phyloP scores from a whole-genome alignment of 495 filamentous ascomycete genomes.

The Penicillium cataractarum region DNA sequence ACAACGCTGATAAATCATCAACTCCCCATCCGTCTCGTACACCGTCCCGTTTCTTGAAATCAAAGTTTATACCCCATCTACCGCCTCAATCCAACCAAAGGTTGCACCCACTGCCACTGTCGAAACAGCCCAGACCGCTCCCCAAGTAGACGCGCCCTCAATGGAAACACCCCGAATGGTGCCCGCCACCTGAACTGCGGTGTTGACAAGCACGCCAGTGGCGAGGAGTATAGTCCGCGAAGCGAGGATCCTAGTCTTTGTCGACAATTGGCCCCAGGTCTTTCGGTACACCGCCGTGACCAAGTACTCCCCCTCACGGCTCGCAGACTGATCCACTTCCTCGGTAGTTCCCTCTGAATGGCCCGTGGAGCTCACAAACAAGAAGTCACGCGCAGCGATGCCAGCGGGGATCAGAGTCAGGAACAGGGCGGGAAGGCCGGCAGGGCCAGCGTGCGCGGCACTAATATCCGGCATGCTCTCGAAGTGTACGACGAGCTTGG shows the following conservation, averaged over 20 bases:
- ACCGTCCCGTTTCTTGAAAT: not conserved
- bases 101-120: slow-evolving; percentile 58
- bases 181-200: slow-evolving; percentile 62
- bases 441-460: slow-evolving; percentile 60
- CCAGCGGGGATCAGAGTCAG: slow-evolving; percentile 65
- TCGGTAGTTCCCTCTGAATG: slow-evolving; percentile 41
- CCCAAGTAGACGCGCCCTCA: slow-evolving; percentile 69
- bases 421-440: slow-evolving; percentile 50
- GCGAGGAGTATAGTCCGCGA: slow-evolving; percentile 65
- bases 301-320: slow-evolving; percentile 61
- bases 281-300: slow-evolving; percentile 57
- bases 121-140: slow-evolving; percentile 68
- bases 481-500: slow-evolving; percentile 70
- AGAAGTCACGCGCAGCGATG: slow-evolving; percentile 67
- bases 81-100: slow-evolving; percentile 63
- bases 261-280: slow-evolving; percentile 57
- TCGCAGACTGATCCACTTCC: slow-evolving; percentile 57
- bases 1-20: slow-evolving; percentile 6
- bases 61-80: slow-evolving; percentile 44
- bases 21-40: not conserved
- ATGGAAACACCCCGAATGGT: slow-evolving; percentile 69
- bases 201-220: slow-evolving; percentile 59
- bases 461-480: slow-evolving; percentile 65
- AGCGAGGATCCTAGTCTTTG: slow-evolving; percentile 66
- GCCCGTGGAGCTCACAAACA: slow-evolving; percentile 71